Base-by-base conservation (phyloP, 2,329 filamentous ascomycete genomes). In the Myriangium duriaei region DNA sequence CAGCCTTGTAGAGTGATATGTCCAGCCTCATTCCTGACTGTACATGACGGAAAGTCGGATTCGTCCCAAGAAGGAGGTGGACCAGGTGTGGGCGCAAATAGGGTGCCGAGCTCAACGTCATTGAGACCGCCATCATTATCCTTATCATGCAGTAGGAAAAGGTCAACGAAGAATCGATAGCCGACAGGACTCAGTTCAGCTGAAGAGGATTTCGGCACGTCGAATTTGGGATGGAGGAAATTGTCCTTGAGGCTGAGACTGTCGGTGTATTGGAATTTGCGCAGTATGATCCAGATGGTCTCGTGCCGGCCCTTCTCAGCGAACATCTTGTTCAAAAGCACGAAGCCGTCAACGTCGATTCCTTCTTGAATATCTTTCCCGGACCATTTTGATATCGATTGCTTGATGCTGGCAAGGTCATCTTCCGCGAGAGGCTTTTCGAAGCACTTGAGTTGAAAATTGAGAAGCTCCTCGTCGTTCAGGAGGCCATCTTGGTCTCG, bases 241-340 rank as follows among this genome's bases (percentile, higher is more conserved):
- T 70, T 82, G 54, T 96, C 87, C 51, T 88, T 85, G 28, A 98
- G 65, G 45, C 84, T 93, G 32, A 98, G 64, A 56, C 86, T 95
- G 62, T 96, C 91, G 0, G 88, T 95, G 53, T 98, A 96, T 52
- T 93, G 83, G 50, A 94, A 94, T 48, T 91, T 87, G 41, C 91
- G 76, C 44, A 98, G 63, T 43, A 98, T 95, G 44, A 93, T 86
- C 91, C 91, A 98, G 30, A 96, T 91, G 0, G 91, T 98, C 61
- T 98, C 91, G 55, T 98, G 91, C 10, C 91, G 81, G 10, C 91
- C 91, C 57, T 96, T 96, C 56, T 96, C 88, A 0, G 87, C 91
- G 56, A 95, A 98, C 41, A 96, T 75, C 61, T 87, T 94, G 63
- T 96, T 96, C 28, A 98, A 65, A 47, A 88, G 75, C 34, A 98